Percentiles rank a stretch among this genome's conserved stretches.
phyloP scores from a whole-genome alignment of 495 filamentous ascomycete genomes.

The Corynascus novoguineensis region DNA sequence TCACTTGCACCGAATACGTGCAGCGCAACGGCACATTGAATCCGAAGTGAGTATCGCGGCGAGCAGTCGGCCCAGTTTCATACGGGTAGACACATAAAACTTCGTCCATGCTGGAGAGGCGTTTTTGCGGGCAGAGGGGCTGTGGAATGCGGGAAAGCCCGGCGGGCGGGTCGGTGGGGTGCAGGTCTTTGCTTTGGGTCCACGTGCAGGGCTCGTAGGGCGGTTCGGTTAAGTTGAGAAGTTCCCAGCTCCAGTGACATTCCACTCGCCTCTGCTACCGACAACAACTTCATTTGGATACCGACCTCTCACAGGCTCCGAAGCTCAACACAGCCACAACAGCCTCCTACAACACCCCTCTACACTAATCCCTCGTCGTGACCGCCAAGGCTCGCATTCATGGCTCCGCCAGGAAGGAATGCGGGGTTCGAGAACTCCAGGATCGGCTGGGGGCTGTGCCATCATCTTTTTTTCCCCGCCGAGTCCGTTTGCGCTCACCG shows the following conservation, averaged over 20 bases:
- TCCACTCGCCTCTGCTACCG: not conserved
- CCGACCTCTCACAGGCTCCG: not conserved
- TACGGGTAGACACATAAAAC: not conserved
- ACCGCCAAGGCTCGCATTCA: not conserved
- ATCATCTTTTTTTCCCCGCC: not conserved
- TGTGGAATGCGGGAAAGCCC: not conserved
- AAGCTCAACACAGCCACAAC: not conserved
- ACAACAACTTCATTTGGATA: not conserved
- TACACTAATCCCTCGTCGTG: no score
- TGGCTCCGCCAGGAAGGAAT: not conserved
- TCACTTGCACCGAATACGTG: not conserved
- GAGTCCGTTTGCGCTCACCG: not conserved
- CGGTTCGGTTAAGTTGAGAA: not conserved
- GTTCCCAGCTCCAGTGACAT: not conserved
- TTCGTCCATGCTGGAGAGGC: no score
- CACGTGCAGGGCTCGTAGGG: constrained; percentile 3
- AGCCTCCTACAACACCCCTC: no score
- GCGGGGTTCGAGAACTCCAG: not conserved
- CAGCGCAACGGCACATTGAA: not conserved
- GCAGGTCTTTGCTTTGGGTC: not conserved
- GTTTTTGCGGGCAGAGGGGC: not conserved
- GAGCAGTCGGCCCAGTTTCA: not conserved
- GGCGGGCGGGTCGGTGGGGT: not conserved
- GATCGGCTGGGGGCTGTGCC: constrained; percentile 5
- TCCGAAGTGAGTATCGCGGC: not conserved